Evolutionary conservation across 805 yeast genomes (phyloP).

Genomic region (Ogataea siamensis): DNA sequence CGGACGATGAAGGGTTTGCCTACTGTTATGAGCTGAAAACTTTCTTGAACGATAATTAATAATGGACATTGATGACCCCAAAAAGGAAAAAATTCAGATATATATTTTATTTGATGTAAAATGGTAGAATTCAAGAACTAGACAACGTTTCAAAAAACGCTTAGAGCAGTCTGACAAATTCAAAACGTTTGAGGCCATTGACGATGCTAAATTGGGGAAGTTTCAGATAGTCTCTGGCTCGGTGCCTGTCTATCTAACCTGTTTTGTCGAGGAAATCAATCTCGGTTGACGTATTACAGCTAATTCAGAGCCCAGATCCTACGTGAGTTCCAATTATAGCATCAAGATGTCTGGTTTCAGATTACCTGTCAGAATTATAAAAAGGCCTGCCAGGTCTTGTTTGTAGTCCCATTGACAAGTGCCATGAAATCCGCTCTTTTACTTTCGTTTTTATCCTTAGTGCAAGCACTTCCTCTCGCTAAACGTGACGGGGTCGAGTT

Average conservation of each 20-base stretch:
- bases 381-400: conserved; percentile 1
- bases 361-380: conserved; percentile 9
- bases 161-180: conserved; percentile 1
- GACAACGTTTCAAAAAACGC: too few relatives aligned
- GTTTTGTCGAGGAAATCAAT: neutral
- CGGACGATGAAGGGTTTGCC: conserved; percentile 25
- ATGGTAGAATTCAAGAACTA: too few relatives aligned
- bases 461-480: conserved; percentile 7
- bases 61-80: conserved; percentile 14
- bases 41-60: conserved; percentile 28
- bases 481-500: conserved; percentile 15
- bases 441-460: conserved; percentile 3
- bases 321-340: conserved; percentile 1
- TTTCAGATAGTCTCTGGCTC: neutral
- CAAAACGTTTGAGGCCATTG: conserved; percentile 3
- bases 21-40: conserved; percentile 33
- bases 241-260: neutral
- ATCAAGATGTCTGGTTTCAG: conserved; percentile 1
- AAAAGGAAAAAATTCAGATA: conserved; percentile 17
- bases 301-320: neutral
- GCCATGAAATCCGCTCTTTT: conserved; percentile 4
- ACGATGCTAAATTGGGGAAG: neutral
- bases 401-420: neutral
- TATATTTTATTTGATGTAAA: neutral
- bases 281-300: neutral